A percentile compares a stretch with the other conserved stretches of the same genome.
These are phyloP conservation scores for Colletotrichum truncatum DNA, from an alignment of 2,329 filamentous ascomycete genomes.

Conservation along the genomic window DNA sequence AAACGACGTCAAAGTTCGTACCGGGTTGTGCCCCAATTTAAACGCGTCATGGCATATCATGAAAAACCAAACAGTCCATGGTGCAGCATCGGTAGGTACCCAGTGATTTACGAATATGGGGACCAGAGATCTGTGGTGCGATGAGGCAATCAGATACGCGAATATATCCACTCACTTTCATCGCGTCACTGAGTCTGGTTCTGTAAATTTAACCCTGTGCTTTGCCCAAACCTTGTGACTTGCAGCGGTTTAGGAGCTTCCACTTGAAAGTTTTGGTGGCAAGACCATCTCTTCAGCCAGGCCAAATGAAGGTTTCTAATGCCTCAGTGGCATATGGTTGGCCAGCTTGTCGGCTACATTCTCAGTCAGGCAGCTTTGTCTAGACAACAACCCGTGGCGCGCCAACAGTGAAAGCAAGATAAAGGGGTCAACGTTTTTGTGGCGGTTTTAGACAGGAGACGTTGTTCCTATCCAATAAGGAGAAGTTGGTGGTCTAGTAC, in stretches of 20 bases:
- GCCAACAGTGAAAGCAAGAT: not conserved
- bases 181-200: not conserved
- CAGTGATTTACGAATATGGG: not conserved
- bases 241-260: not conserved
- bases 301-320: not conserved
- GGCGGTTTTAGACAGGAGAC: not conserved
- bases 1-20: constrained; percentile 16
- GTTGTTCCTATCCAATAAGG: not conserved
- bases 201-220: not conserved
- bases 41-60: constrained; percentile 11
- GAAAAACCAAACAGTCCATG: not conserved
- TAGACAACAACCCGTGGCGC: not conserved
- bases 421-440: not conserved
- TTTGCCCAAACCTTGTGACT: not conserved
- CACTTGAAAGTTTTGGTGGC: not conserved
- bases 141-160: constrained; percentile 11
- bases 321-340: not conserved
- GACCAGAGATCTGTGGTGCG: not conserved
- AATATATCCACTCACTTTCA: not conserved
- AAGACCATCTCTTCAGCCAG: not conserved
- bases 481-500: not conserved
- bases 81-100: not conserved
- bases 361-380: not conserved
- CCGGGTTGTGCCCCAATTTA: not conserved
- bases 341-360: not conserved